phyloP scores from a whole-genome alignment of 129 eudicot species.

The Sambucus nigra region DNA sequence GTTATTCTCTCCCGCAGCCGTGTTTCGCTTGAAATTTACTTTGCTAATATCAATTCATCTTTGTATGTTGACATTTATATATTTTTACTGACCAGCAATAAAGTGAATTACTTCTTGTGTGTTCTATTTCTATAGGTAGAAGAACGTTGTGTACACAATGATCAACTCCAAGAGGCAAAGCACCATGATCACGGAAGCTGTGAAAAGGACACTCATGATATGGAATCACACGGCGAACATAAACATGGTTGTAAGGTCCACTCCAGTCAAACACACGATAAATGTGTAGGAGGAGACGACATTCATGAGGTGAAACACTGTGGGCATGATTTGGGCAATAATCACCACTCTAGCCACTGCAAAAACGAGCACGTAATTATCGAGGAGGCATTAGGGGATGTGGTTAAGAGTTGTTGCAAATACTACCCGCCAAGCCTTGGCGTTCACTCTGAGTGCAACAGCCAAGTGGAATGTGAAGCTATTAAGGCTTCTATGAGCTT shows the following conservation, averaged over 20 bases:
- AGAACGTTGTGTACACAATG: no score
- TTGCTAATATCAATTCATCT: no score
- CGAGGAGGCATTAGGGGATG: slow-evolving; percentile 22
- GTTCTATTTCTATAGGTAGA: no score
- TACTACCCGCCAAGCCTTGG: slow-evolving; percentile 9
- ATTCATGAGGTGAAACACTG: slow-evolving; percentile 7
- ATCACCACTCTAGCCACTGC: slow-evolving; percentile 3
- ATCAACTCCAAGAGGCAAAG: background rate
- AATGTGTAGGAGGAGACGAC: slow-evolving; percentile 3
- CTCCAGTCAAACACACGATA: no score
- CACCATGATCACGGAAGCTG: background rate
- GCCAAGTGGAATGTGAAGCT: slow-evolving; percentile 11
- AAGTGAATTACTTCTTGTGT: no score
- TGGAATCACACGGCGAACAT: background rate
- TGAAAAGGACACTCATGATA: background rate
- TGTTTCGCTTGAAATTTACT: no score
- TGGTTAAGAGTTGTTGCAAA: slow-evolving; percentile 37
- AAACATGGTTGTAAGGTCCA: no score
- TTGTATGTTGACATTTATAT: no score
- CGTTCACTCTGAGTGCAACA: background rate
- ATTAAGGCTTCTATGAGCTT: slow-evolving; percentile 5
- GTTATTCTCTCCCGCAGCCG: no score
- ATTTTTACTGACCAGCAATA: no score
- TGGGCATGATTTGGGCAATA: slow-evolving; percentile 7
- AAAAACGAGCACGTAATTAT: slow-evolving; percentile 9